phyloP scores from a whole-genome alignment of 2,329 filamentous ascomycete species.

The Escovopsis sp. region DNA sequence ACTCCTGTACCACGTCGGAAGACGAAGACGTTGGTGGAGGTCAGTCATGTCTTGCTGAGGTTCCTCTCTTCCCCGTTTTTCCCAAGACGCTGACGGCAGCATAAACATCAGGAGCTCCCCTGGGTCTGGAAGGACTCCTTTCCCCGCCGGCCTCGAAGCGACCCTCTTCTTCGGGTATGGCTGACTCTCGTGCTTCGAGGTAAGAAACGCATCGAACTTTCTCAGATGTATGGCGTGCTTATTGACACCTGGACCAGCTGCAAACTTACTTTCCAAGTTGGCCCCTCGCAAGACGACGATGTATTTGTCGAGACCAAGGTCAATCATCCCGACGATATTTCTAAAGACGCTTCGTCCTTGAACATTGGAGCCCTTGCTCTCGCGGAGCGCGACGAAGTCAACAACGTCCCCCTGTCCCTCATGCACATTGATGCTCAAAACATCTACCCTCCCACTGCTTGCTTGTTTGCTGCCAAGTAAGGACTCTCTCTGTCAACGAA shows the following conservation, averaged over 20 bases:
- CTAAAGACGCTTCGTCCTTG: not conserved
- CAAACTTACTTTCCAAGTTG: slow-evolving; percentile 5
- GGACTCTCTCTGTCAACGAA: slow-evolving; percentile 12
- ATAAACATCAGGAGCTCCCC: not conserved
- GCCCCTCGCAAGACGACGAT: slow-evolving; percentile 1
- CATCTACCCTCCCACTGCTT: slow-evolving; percentile 37
- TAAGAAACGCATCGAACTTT: not conserved
- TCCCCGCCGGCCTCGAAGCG: not conserved
- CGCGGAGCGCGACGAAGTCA: not conserved
- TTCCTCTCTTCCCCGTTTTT: not conserved
- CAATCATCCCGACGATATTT: not conserved
- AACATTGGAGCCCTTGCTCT: not conserved
- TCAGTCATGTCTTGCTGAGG: not conserved
- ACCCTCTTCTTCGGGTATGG: not conserved
- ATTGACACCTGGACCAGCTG: not conserved
- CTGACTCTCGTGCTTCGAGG: not conserved
- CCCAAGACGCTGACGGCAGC: not conserved
- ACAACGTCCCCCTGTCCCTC: not conserved
- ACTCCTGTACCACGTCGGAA: not conserved
- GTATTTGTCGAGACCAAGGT: slow-evolving; percentile 2
- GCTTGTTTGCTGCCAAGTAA: slow-evolving; percentile 53
- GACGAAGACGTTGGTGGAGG: not conserved
- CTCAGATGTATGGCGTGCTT: not conserved
- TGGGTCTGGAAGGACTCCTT: not conserved
- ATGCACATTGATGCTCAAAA: slow-evolving; percentile 31